A percentile compares a stretch with the other conserved stretches of the same genome.
Evolutionary conservation across 768 basidiomycete species (phyloP).

Genomic region (Chiua virens): DNA sequence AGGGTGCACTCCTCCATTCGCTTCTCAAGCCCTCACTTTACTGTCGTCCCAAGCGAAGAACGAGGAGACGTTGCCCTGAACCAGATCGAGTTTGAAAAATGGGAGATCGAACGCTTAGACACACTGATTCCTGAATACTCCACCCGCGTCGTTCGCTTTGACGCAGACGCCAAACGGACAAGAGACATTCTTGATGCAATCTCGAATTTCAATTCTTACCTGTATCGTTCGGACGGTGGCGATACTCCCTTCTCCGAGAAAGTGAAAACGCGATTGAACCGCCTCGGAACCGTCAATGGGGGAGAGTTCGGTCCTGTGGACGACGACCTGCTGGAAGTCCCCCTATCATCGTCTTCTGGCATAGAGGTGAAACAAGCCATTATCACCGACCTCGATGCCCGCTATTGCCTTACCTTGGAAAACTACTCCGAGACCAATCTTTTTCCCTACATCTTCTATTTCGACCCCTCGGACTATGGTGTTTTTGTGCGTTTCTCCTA

Average conservation of each 20-base stretch:
- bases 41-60: constrained; percentile 7
- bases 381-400: constrained; percentile 8
- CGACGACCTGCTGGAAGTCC: constrained; percentile 7
- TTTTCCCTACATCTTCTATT: constrained; percentile 26
- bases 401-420: constrained; percentile 18
- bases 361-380: constrained; percentile 8
- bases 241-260: constrained; percentile 10
- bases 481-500: constrained; percentile 7
- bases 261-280: constrained; percentile 11
- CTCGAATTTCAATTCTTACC: constrained; percentile 20
- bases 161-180: constrained; percentile 1
- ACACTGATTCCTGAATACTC: constrained; percentile 9
- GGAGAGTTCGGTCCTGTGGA: constrained; percentile 6
- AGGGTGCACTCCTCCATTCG: constrained; percentile 4
- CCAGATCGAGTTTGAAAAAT: not conserved
- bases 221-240: constrained; percentile 15
- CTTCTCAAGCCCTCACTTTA: not conserved
- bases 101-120: constrained; percentile 19
- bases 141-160: not conserved
- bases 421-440: constrained; percentile 16
- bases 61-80: constrained; percentile 8
- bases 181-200: constrained; percentile 8
- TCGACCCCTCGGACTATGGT: constrained; percentile 22
- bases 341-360: not conserved
- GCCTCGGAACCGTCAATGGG: not conserved